Percentiles rank a stretch among this genome's conserved stretches.
Conservation (phyloP, 495 filamentous ascomycete genomes). For the Gamarada debralockiae region DNA sequence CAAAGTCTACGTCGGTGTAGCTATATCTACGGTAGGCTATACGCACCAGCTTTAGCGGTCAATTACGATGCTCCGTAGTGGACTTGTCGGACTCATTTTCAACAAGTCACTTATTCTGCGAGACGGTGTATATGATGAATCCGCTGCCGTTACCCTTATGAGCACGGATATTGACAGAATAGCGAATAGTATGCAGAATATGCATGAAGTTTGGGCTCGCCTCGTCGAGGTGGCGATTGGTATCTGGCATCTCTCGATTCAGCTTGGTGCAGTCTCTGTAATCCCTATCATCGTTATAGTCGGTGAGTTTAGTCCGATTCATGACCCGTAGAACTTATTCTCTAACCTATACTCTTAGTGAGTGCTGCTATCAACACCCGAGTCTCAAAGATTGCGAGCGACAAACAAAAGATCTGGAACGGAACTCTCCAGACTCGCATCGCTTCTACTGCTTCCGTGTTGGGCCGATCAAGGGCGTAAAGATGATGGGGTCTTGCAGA, state of each 20-base stretch:
- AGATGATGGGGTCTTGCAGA: constrained; percentile 37
- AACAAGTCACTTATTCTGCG: constrained; percentile 13
- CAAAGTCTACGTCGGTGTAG: neutral
- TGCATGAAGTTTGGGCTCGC: constrained; percentile 47
- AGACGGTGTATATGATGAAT: constrained; percentile 14
- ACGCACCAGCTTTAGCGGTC: constrained; percentile 24
- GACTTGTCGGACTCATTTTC: constrained; percentile 25
- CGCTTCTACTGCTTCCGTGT: constrained; percentile 30
- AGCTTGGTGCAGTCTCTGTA: constrained; percentile 42
- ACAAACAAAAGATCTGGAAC: constrained; percentile 32
- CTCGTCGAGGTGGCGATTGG: constrained; percentile 45
- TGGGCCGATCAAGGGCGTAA: constrained; percentile 39
- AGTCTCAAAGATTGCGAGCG: neutral
- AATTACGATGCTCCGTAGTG: constrained; percentile 26
- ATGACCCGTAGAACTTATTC: constrained; percentile 28
- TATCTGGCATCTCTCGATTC: constrained; percentile 27
- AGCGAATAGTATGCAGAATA: neutral
- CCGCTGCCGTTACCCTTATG: constrained; percentile 33
- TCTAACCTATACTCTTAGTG: constrained; percentile 47
- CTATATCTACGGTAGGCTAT: constrained; percentile 11
- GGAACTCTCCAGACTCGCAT: constrained; percentile 34
- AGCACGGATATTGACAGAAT: constrained; percentile 51
- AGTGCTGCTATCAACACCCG: constrained; percentile 9
- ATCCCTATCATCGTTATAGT: constrained; percentile 6
- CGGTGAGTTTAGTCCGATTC: constrained; percentile 27